phyloP scores from a whole-genome alignment of 306 rosid genomes.

The Sechiopsis laciniata region DNA sequence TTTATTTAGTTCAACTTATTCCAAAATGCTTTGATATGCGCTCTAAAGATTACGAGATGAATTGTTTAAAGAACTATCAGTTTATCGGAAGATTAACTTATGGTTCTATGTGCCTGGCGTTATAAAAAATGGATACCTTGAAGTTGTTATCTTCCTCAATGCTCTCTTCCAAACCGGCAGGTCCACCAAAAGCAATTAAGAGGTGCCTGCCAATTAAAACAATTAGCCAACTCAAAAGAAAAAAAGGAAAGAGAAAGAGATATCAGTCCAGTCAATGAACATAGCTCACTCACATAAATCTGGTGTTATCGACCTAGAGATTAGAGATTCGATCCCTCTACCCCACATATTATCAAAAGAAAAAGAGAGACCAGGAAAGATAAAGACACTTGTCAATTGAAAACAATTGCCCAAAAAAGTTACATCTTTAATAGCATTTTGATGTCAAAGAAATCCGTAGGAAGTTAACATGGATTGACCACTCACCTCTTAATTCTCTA shows the following conservation, averaged over 20 bases:
- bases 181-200: slow-evolving; percentile 90
- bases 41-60: neutral
- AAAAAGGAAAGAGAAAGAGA: too few species aligned
- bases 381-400: too few species aligned
- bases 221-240: neutral
- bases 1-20: neutral
- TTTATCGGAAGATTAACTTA: neutral
- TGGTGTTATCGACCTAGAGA: too few species aligned
- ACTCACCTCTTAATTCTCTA: too few species aligned
- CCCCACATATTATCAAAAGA: too few species aligned
- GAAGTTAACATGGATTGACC: too few species aligned
- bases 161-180: slow-evolving; percentile 97
- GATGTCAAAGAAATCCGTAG: too few species aligned
- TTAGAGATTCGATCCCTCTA: neutral
- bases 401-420: too few species aligned
- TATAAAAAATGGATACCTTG: slow-evolving; percentile 40
- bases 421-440: too few species aligned
- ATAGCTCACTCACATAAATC: too few species aligned
- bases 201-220: slow-evolving; percentile 55
- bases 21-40: neutral
- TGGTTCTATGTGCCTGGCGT: neutral
- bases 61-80: neutral
- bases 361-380: neutral
- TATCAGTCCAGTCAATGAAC: too few species aligned
- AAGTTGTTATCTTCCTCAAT: slow-evolving; percentile 73